phyloP scores from a whole-genome alignment of 371 early-diverging fungal genomes.

The Ordospora pajunii region DNA sequence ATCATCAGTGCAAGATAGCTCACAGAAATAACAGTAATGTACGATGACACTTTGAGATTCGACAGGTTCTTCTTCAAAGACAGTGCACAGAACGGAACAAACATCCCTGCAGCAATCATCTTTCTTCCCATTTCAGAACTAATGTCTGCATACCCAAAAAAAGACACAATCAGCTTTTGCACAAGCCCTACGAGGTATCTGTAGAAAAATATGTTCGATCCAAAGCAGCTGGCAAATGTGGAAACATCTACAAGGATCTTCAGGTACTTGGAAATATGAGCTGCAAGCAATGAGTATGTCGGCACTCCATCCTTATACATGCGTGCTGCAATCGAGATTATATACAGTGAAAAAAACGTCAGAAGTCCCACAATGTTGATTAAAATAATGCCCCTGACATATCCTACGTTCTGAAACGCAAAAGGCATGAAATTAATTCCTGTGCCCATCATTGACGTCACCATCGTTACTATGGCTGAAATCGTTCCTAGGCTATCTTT shows the following conservation, averaged over 20 bases:
- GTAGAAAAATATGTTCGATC: slow-evolving; percentile 1
- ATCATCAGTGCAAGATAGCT: slow-evolving; percentile 18
- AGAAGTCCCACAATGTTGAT: slow-evolving; percentile 35
- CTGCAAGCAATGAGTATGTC: slow-evolving; percentile 13
- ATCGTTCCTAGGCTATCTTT: slow-evolving; percentile 32
- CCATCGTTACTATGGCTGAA: slow-evolving; percentile 44
- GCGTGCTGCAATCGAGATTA: slow-evolving; percentile 41
- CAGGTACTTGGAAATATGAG: background rate
- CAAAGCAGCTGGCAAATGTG: slow-evolving; percentile 16
- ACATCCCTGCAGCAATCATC: background rate
- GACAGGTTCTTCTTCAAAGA: slow-evolving; percentile 17
- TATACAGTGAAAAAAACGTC: slow-evolving; percentile 50
- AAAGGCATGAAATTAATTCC: slow-evolving; percentile 54
- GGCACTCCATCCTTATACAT: background rate
- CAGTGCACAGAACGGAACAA: background rate
- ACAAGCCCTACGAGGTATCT: background rate
- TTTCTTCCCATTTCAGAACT: background rate
- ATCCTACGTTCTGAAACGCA: slow-evolving; percentile 54
- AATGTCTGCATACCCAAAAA: background rate
- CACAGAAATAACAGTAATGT: slow-evolving; percentile 25
- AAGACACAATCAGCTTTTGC: background rate
- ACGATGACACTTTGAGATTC: slow-evolving; percentile 12
- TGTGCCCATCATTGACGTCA: slow-evolving; percentile 56
- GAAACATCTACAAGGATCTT: slow-evolving; percentile 2
- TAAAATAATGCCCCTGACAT: slow-evolving; percentile 25